Conservation (phyloP, 768 basidiomycete species). For the Erythrobasidium yunnanense region DNA sequence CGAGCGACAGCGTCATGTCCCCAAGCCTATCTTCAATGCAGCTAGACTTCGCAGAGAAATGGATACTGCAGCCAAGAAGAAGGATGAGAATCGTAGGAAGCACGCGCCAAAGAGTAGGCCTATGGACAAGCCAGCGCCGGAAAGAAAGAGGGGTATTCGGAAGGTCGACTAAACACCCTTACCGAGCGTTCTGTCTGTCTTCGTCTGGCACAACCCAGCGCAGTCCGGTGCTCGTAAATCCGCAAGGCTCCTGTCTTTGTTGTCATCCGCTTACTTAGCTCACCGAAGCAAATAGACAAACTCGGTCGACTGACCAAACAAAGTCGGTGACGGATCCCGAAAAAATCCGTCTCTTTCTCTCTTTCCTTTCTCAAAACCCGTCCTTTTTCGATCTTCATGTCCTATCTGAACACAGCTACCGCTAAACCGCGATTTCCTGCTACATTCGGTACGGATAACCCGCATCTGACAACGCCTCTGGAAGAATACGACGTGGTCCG, state of each 20-base stretch:
- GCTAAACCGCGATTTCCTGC: too few species aligned
- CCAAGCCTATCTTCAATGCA: conserved; percentile 81
- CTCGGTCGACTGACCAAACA: too few species aligned
- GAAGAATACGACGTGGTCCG: conserved; percentile 19
- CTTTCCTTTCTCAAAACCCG: too few species aligned
- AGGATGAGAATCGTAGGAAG: conserved; percentile 81
- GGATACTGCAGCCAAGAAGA: conserved; percentile 76
- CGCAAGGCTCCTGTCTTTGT: not conserved
- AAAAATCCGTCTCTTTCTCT: not conserved
- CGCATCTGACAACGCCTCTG: not conserved
- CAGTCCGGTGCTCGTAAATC: not conserved
- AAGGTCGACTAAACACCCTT: conserved; percentile 6
- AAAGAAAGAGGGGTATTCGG: conserved; percentile 76
- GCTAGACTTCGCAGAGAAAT: conserved; percentile 80
- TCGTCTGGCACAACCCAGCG: not conserved
- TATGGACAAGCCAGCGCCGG: conserved; percentile 75
- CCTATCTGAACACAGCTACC: not conserved
- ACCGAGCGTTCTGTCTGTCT: not conserved
- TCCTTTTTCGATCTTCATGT: too few species aligned
- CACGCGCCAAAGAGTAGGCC: conserved; percentile 65
- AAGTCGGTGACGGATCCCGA: not conserved
- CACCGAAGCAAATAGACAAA: too few species aligned
- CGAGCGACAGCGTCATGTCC: conserved; percentile 67
- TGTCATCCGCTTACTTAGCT: not conserved
- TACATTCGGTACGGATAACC: too few species aligned